Evolutionary conservation across 192 early-diverging fungal species (phyloP), one percentile per base, ranked within the genome.

Genomic region (Mortierella antarctica): DNA sequence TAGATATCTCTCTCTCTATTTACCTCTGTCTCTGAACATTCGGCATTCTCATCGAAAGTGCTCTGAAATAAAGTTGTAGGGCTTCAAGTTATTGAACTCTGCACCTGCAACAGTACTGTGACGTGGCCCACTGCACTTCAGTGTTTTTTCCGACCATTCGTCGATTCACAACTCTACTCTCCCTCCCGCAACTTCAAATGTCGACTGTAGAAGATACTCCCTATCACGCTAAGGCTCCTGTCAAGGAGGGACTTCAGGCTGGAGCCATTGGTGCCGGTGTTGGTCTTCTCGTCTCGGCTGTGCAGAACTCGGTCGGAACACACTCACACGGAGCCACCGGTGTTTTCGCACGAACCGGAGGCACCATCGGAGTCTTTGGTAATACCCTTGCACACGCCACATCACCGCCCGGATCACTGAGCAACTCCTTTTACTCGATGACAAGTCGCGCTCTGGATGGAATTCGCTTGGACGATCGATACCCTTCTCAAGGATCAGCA

Each of bases 361-460:
- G 88, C 49, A 91, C 91, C 57, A 88, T 93, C 52, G 88, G 84
- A 47, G 85, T 87, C 67, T 90, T 92, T 88, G 92, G 92, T 93
- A 91, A 83, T 84, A 7, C 20, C 41, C 47, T 44, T 55, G 31
- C 65, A 18, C 44, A 53, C 44, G 7, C 20, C 18, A 11, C 56
- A 41, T n/a, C 13, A 6, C 21, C 56, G 40, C 45, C n/a, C 54
- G 8, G 54, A 56, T 13, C 7, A 13, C 54, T 2, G 18, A 56
- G 20, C 14, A 21, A 31, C 31, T 31, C 31, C 31, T 31, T 3
- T 31, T 31, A 2, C 31, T 31, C 31, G 31, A 31, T 31, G 31
- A 31, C 3, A 31, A 31, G 1, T 31, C 3, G 31, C 31, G 31
- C 31, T 31, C 31, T 31, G 31, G 31, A 31, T 31, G 31, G 31